A percentile compares a stretch with the other conserved stretches of the same genome.
These are phyloP conservation scores for Ceratocystis lukuohia DNA, from an alignment of 2,329 filamentous ascomycete genomes.

Conservation along the genomic window DNA sequence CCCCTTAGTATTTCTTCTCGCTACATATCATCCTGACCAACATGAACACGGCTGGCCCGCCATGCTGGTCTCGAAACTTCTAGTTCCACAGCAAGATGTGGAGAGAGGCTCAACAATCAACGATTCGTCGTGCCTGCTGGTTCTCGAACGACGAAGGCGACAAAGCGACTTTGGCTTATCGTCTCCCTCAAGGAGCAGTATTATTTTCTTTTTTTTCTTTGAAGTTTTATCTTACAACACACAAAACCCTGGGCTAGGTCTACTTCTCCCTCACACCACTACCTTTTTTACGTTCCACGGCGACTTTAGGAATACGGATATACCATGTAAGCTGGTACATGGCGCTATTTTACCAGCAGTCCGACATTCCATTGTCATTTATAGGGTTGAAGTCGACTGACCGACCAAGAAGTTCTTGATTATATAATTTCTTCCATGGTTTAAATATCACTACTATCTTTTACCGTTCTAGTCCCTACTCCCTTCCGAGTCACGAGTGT, in stretches of 20 bases:
- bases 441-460: constrained; percentile 1
- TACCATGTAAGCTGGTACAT: neutral
- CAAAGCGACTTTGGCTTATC: neutral
- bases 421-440: neutral
- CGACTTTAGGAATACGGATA: neutral
- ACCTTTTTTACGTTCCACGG: neutral
- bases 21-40: neutral
- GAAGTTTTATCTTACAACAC: neutral
- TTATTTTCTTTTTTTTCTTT: constrained; percentile 1
- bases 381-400: neutral
- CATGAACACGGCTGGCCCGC: constrained; percentile 11
- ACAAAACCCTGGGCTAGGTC: neutral
- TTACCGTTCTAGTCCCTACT: neutral
- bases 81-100: neutral
- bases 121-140: neutral
- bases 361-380: neutral
- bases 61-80: neutral
- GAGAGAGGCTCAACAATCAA: neutral
- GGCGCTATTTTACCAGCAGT: neutral
- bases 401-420: neutral
- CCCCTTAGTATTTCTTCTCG: constrained; percentile 1
- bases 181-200: neutral
- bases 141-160: neutral
- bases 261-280: neutral
- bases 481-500: neutral